Conservation (phyloP, 2,329 filamentous ascomycete species). For the Mycosphaerella arachidis region DNA sequence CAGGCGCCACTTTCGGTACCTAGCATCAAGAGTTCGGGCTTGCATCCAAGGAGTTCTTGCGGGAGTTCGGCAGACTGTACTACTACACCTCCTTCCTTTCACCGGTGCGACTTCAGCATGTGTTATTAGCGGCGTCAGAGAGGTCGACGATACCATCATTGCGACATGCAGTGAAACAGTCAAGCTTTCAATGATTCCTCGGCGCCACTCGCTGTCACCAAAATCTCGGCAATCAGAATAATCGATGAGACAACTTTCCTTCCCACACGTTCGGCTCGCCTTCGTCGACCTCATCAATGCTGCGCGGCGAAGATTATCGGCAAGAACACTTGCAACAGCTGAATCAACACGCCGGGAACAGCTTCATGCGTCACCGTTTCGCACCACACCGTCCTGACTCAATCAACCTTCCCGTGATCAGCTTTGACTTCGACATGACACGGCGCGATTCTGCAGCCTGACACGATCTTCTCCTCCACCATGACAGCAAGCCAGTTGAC, state of each 20-base stretch:
- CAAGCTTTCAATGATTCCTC: slow-evolving; percentile 19
- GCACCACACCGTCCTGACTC: slow-evolving; percentile 3
- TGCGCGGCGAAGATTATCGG: slow-evolving; percentile 2
- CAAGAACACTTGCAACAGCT: slow-evolving; percentile 4
- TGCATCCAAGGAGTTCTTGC: slow-evolving; percentile 25
- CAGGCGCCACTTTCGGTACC: slow-evolving; percentile 5
- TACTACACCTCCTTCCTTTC: slow-evolving; percentile 29
- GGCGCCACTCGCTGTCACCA: slow-evolving; percentile 15
- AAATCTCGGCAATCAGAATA: slow-evolving; percentile 25
- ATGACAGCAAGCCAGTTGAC: not conserved
- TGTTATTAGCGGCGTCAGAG: slow-evolving; percentile 30
- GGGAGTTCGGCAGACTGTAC: slow-evolving; percentile 23
- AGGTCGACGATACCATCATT: slow-evolving; percentile 16
- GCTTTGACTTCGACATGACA: not conserved
- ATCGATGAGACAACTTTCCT: slow-evolving; percentile 29
- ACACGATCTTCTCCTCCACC: not conserved
- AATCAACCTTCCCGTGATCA: not conserved
- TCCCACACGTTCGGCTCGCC: slow-evolving; percentile 20
- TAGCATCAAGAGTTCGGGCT: slow-evolving; percentile 19
- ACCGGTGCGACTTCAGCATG: slow-evolving; percentile 33
- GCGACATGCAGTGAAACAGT: slow-evolving; percentile 18
- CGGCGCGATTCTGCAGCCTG: not conserved
- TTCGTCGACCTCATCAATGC: slow-evolving; percentile 14
- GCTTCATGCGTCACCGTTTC: slow-evolving; percentile 6
- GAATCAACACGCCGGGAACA: slow-evolving; percentile 3